phyloP scores from a whole-genome alignment of 305 asterid species.

The Fraxinus sp. region DNA sequence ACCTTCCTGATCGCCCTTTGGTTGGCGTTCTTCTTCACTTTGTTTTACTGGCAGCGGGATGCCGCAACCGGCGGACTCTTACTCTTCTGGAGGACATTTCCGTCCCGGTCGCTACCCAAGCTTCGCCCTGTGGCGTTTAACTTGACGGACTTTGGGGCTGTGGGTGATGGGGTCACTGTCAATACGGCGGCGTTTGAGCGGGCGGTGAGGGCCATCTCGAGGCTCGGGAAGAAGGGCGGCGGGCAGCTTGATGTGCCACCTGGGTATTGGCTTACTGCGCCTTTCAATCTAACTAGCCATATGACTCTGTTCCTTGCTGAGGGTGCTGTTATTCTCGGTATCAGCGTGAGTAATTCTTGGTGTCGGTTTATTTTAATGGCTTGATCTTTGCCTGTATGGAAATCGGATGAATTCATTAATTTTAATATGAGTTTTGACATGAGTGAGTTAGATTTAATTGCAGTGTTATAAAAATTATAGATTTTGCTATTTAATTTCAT shows the following conservation, averaged over 20 bases:
- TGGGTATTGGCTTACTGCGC: constrained; percentile 61
- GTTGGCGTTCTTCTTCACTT: constrained; percentile 45
- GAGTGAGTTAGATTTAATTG: background rate
- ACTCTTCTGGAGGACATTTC: constrained; percentile 40
- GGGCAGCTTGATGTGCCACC: constrained; percentile 63
- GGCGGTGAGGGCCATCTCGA: constrained; percentile 47
- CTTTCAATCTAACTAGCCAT: constrained; percentile 58
- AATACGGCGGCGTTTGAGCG: constrained; percentile 58
- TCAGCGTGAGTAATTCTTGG: constrained; percentile 41
- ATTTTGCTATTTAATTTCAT: background rate
- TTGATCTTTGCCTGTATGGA: constrained; percentile 2
- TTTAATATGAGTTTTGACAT: background rate
- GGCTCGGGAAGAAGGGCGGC: constrained; percentile 48
- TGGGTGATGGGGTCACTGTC: constrained; percentile 52
- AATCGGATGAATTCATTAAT: constrained; percentile 1
- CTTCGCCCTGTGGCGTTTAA: constrained; percentile 42
- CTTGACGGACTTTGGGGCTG: constrained; percentile 58
- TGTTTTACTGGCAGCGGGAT: constrained; percentile 53
- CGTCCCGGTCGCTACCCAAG: constrained; percentile 33
- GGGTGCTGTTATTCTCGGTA: constrained; percentile 51
- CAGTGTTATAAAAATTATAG: no score
- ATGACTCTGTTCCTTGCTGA: constrained; percentile 58
- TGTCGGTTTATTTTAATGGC: background rate
- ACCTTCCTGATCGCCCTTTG: constrained; percentile 37
- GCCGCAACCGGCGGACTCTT: constrained; percentile 36